A percentile compares a stretch with the other conserved stretches of the same genome.
These are phyloP conservation scores for Inga laurina DNA, from an alignment of 306 rosid species.

Conservation along the genomic window DNA sequence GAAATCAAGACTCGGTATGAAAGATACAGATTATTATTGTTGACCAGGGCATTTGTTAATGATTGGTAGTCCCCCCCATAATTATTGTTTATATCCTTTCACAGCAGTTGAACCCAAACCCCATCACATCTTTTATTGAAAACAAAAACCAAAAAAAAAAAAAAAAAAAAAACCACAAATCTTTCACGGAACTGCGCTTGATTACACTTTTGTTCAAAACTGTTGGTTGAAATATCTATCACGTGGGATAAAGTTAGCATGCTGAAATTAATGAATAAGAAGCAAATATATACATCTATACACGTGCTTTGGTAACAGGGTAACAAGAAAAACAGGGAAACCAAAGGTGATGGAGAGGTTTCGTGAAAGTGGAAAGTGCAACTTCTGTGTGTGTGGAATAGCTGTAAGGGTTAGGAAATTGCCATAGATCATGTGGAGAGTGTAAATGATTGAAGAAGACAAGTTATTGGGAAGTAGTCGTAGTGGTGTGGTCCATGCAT, in stretches of 20 bases:
- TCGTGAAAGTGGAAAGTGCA: constrained; percentile 41
- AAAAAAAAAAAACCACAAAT: background rate
- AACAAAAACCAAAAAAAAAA: background rate
- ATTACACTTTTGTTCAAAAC: constrained; percentile 1
- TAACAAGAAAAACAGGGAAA: background rate
- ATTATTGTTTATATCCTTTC: constrained; percentile 10
- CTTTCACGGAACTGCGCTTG: background rate
- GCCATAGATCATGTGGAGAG: constrained; percentile 46
- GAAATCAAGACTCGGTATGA: background rate
- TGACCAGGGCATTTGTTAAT: constrained; percentile 6
- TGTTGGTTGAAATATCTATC: background rate
- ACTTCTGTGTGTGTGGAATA: constrained; percentile 7
- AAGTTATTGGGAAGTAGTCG: constrained; percentile 36
- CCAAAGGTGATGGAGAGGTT: constrained; percentile 15
- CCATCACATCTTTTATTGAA: background rate
- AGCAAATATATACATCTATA: background rate
- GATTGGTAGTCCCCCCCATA: constrained; percentile 13
- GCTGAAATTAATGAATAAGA: background rate
- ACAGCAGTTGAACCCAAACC: constrained; percentile 1
- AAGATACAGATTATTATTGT: constrained; percentile 21
- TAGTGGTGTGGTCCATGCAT: constrained; percentile 55
- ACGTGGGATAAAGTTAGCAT: background rate
- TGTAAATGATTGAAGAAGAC: constrained; percentile 57
- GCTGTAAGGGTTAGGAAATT: constrained; percentile 41
- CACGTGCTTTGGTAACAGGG: background rate